Base-by-base conservation (phyloP, 768 basidiomycete genomes). In the Panaeolus cyanescens region DNA sequence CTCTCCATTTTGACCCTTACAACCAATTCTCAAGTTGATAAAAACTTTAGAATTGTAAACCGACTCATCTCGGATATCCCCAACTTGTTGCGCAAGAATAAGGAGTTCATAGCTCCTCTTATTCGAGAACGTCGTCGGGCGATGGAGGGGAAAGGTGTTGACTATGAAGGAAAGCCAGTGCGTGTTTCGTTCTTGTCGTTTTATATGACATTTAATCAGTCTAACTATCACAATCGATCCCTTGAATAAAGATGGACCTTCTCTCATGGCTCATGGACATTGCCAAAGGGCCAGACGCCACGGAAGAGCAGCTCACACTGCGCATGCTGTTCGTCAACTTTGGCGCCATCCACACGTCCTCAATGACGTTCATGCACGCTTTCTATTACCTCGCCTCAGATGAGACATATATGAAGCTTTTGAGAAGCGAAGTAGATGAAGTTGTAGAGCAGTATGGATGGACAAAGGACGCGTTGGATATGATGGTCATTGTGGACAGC, bases 261-360 rank as follows among this genome's bases (percentile, higher is more conserved):
- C 71, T 84, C 0, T 72, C 76, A 17, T 85, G 82, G 81, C 69
- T 83, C 10, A 71, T 84, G 34, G 80, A 80, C 40, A 71, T 67
- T 7, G 79, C 80, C 0, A 64, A 70, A 8, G 72, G 71, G 4
- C 61, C 73, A 17, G 71, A 73, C 32, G 64, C 67, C 25, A 71
- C 61, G 5, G 57, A 71, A 0, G 59, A 65, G n/a, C 70, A 75
- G 32, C 64, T 82, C 7, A 72, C 74, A 0, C 62, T 65, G 1
- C 70, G 76, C n/a, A 61, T 83, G 6, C 65, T 84, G 9, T 59
- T 72, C 7, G 63, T 79, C 32, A 80, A 81, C 65, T 80, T 83
- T 56, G 79, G 74, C 0, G 73, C 79, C 5, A 77, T 75, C 19
- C 80, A 82, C 59, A 83, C 82, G 0, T 75, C 78, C 0, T 69